Evolutionary conservation across 306 rosid genomes (phyloP), one percentile per base, ranked within the genome.

Genomic region (Gynostemma pentaphyllum): DNA sequence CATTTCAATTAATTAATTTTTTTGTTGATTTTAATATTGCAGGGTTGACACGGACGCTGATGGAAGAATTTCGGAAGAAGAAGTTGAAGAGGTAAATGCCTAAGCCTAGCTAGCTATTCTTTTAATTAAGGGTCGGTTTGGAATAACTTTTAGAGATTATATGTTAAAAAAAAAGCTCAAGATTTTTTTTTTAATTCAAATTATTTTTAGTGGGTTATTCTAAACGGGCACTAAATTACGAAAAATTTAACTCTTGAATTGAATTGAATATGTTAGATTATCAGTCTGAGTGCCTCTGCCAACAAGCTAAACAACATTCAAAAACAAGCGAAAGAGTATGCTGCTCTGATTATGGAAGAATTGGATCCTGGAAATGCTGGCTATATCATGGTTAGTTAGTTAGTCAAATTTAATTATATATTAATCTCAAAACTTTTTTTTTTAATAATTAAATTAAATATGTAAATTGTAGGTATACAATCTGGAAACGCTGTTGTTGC

Each of bases 271-370:
- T 27, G 12, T 37, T 53, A 82, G 87, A 82, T 82, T 57, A 82
- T 82, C 47, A 63, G 78, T 39, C 68, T 82, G 50, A 79, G 87
- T 76, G 87, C 87, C 61, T 79, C 84, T 1, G 73, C 87, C 3
- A 82, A 82, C 76, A 76, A 82, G 46, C 84, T 82, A 2, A 70
- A 80, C 18, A 82, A 41, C 56, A 82, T 82, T 68, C 84, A 82
- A 65, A 76, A 79, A 19, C 84, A 76, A 59, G 73, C 87, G 0
- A 60, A 71, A 51, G 87, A 82, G 29, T 82, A 82, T 70, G 78
- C 87, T 4, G 87, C 84, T 5, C 32, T 82, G 64, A 82, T 82
- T 42, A 79, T 82, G 87, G 87, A 82, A 78, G 87, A 82, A 54
- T 69, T 82, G 28, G 87, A 82, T 76, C 84, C 87, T 3, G 80